Percentiles rank a stretch among this genome's conserved stretches.
Conservation (phyloP, 2,329 filamentous ascomycete genomes). For the Colletotrichum sp. region DNA sequence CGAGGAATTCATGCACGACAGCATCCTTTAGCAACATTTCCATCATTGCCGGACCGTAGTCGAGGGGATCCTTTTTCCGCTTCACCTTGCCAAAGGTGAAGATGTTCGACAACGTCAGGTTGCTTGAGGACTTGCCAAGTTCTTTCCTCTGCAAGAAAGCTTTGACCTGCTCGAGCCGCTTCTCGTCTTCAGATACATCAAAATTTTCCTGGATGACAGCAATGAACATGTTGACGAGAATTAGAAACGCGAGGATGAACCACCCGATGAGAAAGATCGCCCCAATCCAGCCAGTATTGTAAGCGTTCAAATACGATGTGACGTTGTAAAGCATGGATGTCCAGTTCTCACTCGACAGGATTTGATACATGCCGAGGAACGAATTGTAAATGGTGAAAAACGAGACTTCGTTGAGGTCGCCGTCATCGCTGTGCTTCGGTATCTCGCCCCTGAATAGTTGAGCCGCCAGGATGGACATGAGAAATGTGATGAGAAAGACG, state of each 20-base stretch:
- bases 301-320: slow-evolving; percentile 69
- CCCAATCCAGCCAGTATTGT: slow-evolving; percentile 87
- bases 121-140: slow-evolving; percentile 73
- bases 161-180: slow-evolving; percentile 94
- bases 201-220: slow-evolving; percentile 99
- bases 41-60: slow-evolving; percentile 89
- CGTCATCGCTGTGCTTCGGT: slow-evolving; percentile 64
- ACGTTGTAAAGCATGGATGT: slow-evolving; percentile 85
- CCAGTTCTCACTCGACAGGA: slow-evolving; percentile 97
- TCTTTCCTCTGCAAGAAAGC: slow-evolving; percentile 94
- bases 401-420: slow-evolving; percentile 70
- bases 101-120: slow-evolving; percentile 77
- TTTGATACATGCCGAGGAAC: slow-evolving; percentile 97
- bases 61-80: slow-evolving; percentile 79
- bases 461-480: slow-evolving; percentile 90
- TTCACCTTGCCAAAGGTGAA: slow-evolving; percentile 67
- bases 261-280: slow-evolving; percentile 90
- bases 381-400: slow-evolving; percentile 95
- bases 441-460: slow-evolving; percentile 93
- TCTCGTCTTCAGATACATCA: slow-evolving; percentile 97
- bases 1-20: slow-evolving; percentile 92
- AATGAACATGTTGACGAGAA: slow-evolving; percentile 99
- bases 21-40: slow-evolving; percentile 98
- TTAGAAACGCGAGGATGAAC: slow-evolving; percentile 96
- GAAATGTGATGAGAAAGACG: slow-evolving; percentile 92